phyloP scores from a whole-genome alignment of 306 rosid genomes.

The Citrullus amarus region DNA sequence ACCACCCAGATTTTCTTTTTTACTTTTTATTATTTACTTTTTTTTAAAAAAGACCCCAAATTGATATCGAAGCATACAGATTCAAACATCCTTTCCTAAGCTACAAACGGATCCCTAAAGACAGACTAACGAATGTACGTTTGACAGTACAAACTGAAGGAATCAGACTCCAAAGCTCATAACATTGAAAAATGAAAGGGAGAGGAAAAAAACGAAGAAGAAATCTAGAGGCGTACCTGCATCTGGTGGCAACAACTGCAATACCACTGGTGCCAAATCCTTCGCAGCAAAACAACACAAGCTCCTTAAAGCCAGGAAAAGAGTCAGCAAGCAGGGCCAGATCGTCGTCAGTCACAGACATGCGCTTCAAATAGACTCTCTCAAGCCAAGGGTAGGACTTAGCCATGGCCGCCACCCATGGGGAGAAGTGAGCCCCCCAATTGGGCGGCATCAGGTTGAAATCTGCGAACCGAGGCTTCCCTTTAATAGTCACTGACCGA shows the following conservation, averaged over 20 bases:
- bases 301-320: conserved; percentile 49
- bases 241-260: conserved; percentile 43
- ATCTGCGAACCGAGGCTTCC: conserved; percentile 83
- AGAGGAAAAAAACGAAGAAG: neutral
- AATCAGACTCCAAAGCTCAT: neutral
- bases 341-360: conserved; percentile 53
- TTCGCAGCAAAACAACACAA: conserved; percentile 64
- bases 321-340: conserved; percentile 41
- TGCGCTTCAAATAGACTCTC: conserved; percentile 70
- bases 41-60: neutral
- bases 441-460: conserved; percentile 65
- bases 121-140: neutral
- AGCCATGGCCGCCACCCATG: conserved; percentile 49
- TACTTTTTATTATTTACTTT: no score
- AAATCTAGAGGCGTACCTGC: conserved; percentile 34
- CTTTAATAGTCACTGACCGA: conserved; percentile 50
- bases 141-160: neutral
- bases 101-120: neutral
- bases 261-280: conserved; percentile 69
- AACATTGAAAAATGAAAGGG: neutral
- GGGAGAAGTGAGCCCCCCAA: conserved; percentile 81
- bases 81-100: neutral
- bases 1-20: neutral
- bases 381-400: conserved; percentile 76
- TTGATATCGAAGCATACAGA: neutral